Conservation (phyloP, 2,329 filamentous ascomycete species). For the Aspergillus fijiensis region DNA sequence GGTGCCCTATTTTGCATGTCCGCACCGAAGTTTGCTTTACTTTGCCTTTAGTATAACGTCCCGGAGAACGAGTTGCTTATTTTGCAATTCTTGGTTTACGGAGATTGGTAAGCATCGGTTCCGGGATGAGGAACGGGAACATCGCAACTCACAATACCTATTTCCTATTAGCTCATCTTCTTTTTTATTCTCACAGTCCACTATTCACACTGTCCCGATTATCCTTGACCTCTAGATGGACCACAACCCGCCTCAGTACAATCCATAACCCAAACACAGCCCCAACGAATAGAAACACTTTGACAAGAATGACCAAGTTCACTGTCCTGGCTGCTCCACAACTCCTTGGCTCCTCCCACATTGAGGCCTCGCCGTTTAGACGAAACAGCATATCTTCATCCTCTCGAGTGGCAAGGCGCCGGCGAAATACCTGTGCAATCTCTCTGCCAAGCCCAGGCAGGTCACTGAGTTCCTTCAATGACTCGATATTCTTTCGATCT, state of each 20-base stretch:
- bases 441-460: not conserved
- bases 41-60: too few species aligned
- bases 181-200: not conserved
- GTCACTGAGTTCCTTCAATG: not conserved
- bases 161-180: too few species aligned
- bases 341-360: not conserved
- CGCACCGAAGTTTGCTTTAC: too few species aligned
- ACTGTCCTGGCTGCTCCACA: not conserved
- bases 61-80: too few species aligned
- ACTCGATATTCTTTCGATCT: not conserved
- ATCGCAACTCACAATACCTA: too few species aligned
- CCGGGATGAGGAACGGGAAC: too few species aligned
- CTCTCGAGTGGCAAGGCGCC: not conserved
- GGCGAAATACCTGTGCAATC: not conserved
- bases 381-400: not conserved
- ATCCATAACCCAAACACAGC: not conserved
- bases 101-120: too few species aligned
- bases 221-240: not conserved
- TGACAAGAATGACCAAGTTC: not conserved
- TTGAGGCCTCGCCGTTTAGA: not conserved
- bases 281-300: not conserved
- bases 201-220: not conserved
- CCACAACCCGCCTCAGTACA: not conserved
- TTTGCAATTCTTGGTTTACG: too few species aligned
- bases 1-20: too few species aligned